A percentile compares a stretch with the other conserved stretches of the same genome.
Conservation (phyloP, 2,329 filamentous ascomycete genomes). For the Plenodomus biglobosus region DNA sequence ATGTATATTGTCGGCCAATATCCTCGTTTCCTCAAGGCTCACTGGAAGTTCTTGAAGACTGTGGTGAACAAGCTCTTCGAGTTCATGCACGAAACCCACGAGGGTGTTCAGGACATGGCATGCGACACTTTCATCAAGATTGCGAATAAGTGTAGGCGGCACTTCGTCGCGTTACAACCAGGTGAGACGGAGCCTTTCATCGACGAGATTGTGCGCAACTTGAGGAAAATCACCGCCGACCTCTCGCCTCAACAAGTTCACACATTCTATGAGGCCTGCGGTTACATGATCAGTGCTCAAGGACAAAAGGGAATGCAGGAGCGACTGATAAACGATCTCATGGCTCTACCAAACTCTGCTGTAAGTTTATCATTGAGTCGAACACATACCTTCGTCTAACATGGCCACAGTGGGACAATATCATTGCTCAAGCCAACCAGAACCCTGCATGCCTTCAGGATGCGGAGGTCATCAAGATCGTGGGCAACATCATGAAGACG, state of each 20-base stretch:
- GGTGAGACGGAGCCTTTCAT: constrained; percentile 96
- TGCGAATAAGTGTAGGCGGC: constrained; percentile 93
- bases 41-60: constrained; percentile 99
- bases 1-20: constrained; percentile 99
- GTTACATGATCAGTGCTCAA: constrained; percentile 98
- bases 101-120: constrained; percentile 99
- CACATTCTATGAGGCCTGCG: constrained; percentile 98
- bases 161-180: constrained; percentile 94
- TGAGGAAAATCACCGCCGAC: constrained; percentile 94
- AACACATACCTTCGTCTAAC: constrained; percentile 13
- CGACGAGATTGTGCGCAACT: constrained; percentile 94
- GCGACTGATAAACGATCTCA: constrained; percentile 84
- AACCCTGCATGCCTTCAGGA: constrained; percentile 88
- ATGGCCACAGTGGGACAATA: constrained; percentile 72
- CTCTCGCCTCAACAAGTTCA: constrained; percentile 96
- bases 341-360: constrained; percentile 88
- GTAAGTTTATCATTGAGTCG: constrained; percentile 31
- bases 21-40: constrained; percentile 94
- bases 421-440: constrained; percentile 83
- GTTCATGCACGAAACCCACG: constrained; percentile 99
- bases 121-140: constrained; percentile 99
- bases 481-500: constrained; percentile 99
- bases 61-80: constrained; percentile 99
- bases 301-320: constrained; percentile 95
- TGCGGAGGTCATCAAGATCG: constrained; percentile 93